Percentiles rank a stretch among this genome's conserved stretches.
These are phyloP conservation scores for Aureobasidium vineae DNA, from an alignment of 2,329 filamentous ascomycete genomes.

Conservation along the genomic window DNA sequence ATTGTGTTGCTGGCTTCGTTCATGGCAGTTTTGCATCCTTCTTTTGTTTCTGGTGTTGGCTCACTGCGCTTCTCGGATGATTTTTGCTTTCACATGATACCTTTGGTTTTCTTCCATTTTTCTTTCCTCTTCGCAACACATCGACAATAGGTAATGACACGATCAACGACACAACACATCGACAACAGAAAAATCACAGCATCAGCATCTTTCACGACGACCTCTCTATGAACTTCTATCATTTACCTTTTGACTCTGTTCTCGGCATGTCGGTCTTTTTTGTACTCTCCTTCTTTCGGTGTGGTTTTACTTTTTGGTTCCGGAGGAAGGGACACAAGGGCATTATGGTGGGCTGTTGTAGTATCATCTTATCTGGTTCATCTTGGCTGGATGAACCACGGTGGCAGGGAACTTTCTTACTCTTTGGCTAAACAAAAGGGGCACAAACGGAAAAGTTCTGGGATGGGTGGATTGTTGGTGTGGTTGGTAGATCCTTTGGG, in stretches of 20 bases:
- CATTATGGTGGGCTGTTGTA: not conserved
- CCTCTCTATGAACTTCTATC: not conserved
- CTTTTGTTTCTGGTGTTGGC: not conserved
- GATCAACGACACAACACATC: not conserved
- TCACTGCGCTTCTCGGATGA: not conserved
- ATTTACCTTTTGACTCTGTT: not conserved
- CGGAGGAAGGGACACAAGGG: not conserved
- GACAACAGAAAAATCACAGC: not conserved
- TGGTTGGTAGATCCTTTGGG: not conserved
- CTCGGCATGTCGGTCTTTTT: not conserved
- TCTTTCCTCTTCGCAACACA: not conserved
- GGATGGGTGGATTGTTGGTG: not conserved
- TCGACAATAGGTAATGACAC: not conserved
- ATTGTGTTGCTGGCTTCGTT: not conserved
- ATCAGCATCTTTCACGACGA: not conserved
- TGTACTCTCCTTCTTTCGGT: not conserved
- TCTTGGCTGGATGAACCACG: not conserved
- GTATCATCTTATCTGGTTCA: not conserved
- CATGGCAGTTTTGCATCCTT: not conserved
- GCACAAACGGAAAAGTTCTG: not conserved
- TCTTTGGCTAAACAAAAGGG: not conserved
- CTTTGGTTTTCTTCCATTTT: not conserved
- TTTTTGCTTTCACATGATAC: not conserved
- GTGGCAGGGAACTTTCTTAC: not conserved
- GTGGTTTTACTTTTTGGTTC: constrained; percentile 7